Conservation (phyloP, 306 rosid species). For the Acmispon strigosus region DNA sequence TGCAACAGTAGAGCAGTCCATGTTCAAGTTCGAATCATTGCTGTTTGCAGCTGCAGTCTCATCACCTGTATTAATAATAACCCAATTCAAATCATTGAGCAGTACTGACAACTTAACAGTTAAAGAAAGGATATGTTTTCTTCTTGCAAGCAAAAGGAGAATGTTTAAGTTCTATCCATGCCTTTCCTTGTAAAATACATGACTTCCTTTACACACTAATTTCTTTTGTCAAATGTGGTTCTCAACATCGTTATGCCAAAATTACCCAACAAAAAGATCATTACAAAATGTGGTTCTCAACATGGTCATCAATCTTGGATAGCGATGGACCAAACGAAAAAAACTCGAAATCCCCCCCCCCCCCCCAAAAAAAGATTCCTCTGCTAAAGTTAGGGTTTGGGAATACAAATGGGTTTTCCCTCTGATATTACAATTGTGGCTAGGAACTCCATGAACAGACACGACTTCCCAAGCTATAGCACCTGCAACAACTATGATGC, state of each 20-base stretch:
- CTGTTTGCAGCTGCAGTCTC: slow-evolving; percentile 53
- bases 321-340: too few species aligned
- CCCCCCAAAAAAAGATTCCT: too few species aligned
- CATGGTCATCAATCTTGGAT: too few species aligned
- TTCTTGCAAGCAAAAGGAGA: background rate
- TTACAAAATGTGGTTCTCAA: background rate
- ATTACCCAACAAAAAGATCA: background rate
- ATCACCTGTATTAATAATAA: slow-evolving; percentile 50
- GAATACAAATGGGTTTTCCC: too few species aligned
- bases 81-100: background rate
- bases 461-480: too few species aligned
- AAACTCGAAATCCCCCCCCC: too few species aligned
- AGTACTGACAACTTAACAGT: background rate
- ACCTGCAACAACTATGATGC: too few species aligned
- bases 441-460: too few species aligned
- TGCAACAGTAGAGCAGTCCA: slow-evolving; percentile 63
- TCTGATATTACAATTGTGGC: too few species aligned
- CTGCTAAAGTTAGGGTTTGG: too few species aligned
- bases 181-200: background rate
- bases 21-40: slow-evolving; percentile 61
- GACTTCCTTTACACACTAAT: background rate
- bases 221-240: background rate
- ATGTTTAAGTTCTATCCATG: background rate
- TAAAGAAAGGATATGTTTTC: background rate
- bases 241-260: too few species aligned